Base-by-base conservation (phyloP, 129 eudicot genomes). In the Mikania micrantha region DNA sequence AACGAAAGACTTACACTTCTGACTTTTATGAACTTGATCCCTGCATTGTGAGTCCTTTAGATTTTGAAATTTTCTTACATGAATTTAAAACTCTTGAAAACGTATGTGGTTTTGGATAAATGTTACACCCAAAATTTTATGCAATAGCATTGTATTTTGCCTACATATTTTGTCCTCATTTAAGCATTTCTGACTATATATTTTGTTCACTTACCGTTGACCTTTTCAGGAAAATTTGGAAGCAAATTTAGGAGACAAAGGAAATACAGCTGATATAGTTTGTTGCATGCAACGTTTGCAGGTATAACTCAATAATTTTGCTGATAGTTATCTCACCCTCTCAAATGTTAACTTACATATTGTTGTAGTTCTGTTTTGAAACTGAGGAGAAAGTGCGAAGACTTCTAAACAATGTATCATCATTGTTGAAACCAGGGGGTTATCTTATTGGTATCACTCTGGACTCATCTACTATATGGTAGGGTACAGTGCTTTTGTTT, bases 391-490 rank as follows among this genome's bases (percentile, higher is more conserved):
- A 80, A 83, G 95, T 78, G 60, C 81, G 73, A 81, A 93, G 75
- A 53, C 88, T 93, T 74, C 49, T 93, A 57, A 87, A 80, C n/a
- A 93, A 93, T 31, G 99, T 93, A 50, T 85, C 96, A 31, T 67
- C 88, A 53, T 83, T 93, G 75, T 85, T 93, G 62, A 89, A 89
- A 84, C 99, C 99, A 8, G 99, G 99, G 66, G 96, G 96, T 69
- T 89, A 84, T 69, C 86, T 93, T 82, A 13, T 93, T 15, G 96
- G 99, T 77, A 89, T 93, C 57, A 86, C 96, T 73, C 88, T 95
- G 36, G 99, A 93, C 81, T 93, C 99, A 69, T 89, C 96, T 78
- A 89, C 92, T 50, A 82, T 93, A 84, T 93, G 99, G 99, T 93
- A 89, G 42, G 99, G 35, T 49, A 60, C 66, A 50, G 7, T 50